Evolutionary conservation across 352 stramenopile genomes (phyloP), one percentile per base, ranked within the genome.

Genomic region (Blastocystis hominis): DNA sequence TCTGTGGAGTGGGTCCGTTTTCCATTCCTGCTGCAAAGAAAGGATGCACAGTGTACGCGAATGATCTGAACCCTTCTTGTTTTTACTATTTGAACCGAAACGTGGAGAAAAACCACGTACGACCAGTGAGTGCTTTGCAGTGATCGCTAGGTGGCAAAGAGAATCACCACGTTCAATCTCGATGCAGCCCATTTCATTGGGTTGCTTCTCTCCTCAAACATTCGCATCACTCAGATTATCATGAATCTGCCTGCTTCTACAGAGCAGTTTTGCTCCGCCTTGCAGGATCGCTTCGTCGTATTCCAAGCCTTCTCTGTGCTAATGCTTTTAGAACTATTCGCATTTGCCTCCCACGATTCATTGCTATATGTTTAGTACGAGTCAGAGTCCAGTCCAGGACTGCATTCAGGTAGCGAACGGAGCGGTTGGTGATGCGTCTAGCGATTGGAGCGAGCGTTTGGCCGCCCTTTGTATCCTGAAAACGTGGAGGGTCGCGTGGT

Each of bases 1-100:
- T 96, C 91, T 95, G 92, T 76, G 93, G 93, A 75, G 94, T 96
- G 44, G 93, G 93, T 0, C 93, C 93, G 17, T 96, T 96, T 89
- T 93, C 92, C 46, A 91, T 96, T 79, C 93, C 93, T 1, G 75
- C 94, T 44, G 93, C 91, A 20, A 90, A 94, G 42, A 91, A 92
- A 36, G 93, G 93, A 54, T 92, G 80, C 86, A 90, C 86, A 2
- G 93, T 96, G 38, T 92, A 91, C 59, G 93, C 92, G 6, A 96
- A 96, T 88, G 93, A 96, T 79, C 69, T 96, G 38, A 96, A 96
- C 81, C 93, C 93, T 24, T 90, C 92, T 72, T 94, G 92, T 81
- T 94, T 90, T 77, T 88, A 93, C 69, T 94, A 93, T 88, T 80
- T 95, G 40, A 88, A 90, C 17, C 75, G 92, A 50, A 95, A 95